Conservation (phyloP, 2,329 filamentous ascomycete genomes). For the Fonsecaea nubica region DNA sequence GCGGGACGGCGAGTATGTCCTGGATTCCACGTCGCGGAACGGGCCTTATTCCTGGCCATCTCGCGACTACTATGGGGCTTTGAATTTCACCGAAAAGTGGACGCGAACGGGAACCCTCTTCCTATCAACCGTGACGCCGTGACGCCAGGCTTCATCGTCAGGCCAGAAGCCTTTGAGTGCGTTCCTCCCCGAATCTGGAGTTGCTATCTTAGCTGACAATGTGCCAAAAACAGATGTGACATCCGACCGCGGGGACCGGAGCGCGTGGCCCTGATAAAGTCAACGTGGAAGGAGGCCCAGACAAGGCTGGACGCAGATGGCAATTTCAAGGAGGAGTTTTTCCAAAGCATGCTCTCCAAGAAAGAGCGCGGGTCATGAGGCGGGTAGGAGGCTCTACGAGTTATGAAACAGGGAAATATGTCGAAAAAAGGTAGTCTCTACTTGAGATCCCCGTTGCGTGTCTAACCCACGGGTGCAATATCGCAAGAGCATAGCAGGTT, state of each 20-base stretch:
- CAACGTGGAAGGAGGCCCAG: neutral
- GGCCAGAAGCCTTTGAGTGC: neutral
- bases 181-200: neutral
- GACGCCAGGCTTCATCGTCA: neutral
- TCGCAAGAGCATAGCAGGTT: no score
- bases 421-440: no score
- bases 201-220: neutral
- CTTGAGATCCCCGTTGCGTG: no score
- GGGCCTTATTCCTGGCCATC: neutral
- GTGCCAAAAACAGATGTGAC: neutral
- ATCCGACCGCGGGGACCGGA: neutral
- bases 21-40: slow-evolving; percentile 1
- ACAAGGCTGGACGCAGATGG: neutral
- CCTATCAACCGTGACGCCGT: neutral
- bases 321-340: neutral
- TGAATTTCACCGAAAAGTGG: neutral
- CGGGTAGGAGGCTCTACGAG: neutral
- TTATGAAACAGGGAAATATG: neutral
- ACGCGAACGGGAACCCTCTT: neutral
- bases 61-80: neutral
- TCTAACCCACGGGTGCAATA: no score
- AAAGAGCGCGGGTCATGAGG: neutral
- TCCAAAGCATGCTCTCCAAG: neutral
- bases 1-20: neutral
- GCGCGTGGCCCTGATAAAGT: neutral